Base-by-base conservation (phyloP, 257 asterid species). In the Eucommia ulmoides region DNA sequence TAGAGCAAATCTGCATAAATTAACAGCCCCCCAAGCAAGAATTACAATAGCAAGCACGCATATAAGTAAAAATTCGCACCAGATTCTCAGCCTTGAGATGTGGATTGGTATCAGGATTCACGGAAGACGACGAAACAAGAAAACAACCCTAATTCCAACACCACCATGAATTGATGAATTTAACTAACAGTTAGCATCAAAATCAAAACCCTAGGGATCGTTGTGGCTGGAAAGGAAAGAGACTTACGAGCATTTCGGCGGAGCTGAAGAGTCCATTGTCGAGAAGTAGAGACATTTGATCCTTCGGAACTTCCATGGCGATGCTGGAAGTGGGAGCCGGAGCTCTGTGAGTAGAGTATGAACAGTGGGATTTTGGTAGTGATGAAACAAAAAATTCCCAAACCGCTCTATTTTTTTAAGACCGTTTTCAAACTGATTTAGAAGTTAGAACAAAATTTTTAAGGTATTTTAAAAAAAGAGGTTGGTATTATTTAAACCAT, bases 231-330 rank as follows among this genome's bases (percentile, higher is more conserved):
- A 35, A 26, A 48, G 53, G 24, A 1, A 24, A 45, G 45, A 53
- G 41, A 6, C 21, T 49, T 73, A 84, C 97, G 70, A 88, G 88
- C 61, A 84, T 72, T 66, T 89, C 93, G 49, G 96, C 94, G 3
- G 97, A 89, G 41, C 76, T 22, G 72, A 64, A 80, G 67, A 89
- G 83, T 64, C 95, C 95, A 23, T 82, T 83, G 59, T 85, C 97
- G 54, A 89, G 64, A 56, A 89, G 81, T 47, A 68, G 61, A 25
- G 76, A 49, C 55, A 84, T 66, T 56, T 84, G 93, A 72, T 84
- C 97, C 59, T 68, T 84, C 5, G 94, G 87, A 1, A 80, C 85
- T 65, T 83, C 94, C 94, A 83, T 83, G 23, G 19, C 7, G 20
- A 16, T 10, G 8, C 9, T 1, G 19, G 48, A 1, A 35, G 15